These are phyloP conservation scores for Diaporthe longicolla DNA, from an alignment of 2,329 filamentous ascomycete genomes.

Conservation along the genomic window DNA sequence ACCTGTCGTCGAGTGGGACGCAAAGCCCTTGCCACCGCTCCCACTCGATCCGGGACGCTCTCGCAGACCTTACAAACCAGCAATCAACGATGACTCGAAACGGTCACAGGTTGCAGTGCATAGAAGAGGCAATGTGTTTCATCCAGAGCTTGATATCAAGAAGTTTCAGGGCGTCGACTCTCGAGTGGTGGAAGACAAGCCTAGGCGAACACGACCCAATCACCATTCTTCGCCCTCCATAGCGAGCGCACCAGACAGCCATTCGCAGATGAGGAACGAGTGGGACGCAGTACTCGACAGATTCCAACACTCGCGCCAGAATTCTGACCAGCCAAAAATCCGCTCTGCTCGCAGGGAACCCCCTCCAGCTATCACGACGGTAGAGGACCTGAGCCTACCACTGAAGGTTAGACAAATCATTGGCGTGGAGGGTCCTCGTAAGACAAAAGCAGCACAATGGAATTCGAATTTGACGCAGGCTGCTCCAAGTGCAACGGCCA, in stretches of 20 bases:
- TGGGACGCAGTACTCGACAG: not conserved
- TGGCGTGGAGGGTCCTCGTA: slow-evolving; percentile 1
- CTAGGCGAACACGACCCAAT: slow-evolving; percentile 1
- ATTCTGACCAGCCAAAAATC: not conserved
- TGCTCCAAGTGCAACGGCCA: not conserved
- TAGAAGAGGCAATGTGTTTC: slow-evolving; percentile 17
- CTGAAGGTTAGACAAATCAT: slow-evolving; percentile 20
- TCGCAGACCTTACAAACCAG: not conserved
- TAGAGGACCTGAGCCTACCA: slow-evolving; percentile 14
- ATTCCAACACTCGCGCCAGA: not conserved
- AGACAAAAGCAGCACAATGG: not conserved
- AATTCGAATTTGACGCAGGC: slow-evolving; percentile 8
- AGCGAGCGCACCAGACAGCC: not conserved
- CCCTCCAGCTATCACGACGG: not conserved
- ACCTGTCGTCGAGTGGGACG: slow-evolving; percentile 3
- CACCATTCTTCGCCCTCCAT: not conserved
- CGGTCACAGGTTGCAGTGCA: not conserved
- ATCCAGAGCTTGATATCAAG: not conserved
- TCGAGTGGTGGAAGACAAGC: slow-evolving; percentile 10
- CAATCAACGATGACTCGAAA: not conserved
- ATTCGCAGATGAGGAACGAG: not conserved
- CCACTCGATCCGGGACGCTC: slow-evolving; percentile 7
- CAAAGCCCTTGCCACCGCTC: slow-evolving; percentile 22
- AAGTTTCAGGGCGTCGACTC: slow-evolving; percentile 2
- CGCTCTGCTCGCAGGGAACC: not conserved